Percentiles rank a stretch among this genome's conserved stretches.
Evolutionary conservation across 2,329 filamentous ascomycete species (phyloP).

Genomic region (Triangularia verruculosa): DNA sequence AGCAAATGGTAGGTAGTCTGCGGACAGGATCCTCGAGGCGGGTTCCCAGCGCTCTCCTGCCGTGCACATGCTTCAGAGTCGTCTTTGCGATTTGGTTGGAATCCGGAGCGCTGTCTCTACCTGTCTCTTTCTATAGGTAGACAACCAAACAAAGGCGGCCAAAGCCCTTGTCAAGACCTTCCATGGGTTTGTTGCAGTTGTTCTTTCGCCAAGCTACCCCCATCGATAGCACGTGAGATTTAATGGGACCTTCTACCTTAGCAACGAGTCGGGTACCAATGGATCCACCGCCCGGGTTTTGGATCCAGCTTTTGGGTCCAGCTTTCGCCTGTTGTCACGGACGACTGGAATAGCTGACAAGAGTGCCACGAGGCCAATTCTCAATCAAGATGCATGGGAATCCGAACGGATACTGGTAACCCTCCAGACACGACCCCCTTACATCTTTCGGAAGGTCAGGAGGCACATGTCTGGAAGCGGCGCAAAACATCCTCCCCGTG

Average conservation of each 20-base stretch:
- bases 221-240: not conserved
- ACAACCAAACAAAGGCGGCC: not conserved
- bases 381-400: not conserved
- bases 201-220: not conserved
- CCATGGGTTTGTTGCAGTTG: not conserved
- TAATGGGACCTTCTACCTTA: not conserved
- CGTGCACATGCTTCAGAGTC: not conserved
- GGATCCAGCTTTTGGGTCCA: not conserved
- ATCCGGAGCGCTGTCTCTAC: not conserved
- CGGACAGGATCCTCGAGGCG: not conserved
- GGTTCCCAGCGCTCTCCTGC: slow-evolving; percentile 10
- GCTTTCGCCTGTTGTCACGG: not conserved
- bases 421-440: not conserved
- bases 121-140: not conserved
- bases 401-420: no score
- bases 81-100: not conserved
- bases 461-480: not conserved
- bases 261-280: not conserved
- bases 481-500: not conserved
- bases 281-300: not conserved
- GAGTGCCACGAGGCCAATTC: not conserved
- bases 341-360: not conserved
- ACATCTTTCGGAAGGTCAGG: not conserved
- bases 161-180: not conserved
- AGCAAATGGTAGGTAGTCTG: not conserved